phyloP scores from a whole-genome alignment of 176 grass and related monocot genomes.

The Triticum dicoccoides region DNA sequence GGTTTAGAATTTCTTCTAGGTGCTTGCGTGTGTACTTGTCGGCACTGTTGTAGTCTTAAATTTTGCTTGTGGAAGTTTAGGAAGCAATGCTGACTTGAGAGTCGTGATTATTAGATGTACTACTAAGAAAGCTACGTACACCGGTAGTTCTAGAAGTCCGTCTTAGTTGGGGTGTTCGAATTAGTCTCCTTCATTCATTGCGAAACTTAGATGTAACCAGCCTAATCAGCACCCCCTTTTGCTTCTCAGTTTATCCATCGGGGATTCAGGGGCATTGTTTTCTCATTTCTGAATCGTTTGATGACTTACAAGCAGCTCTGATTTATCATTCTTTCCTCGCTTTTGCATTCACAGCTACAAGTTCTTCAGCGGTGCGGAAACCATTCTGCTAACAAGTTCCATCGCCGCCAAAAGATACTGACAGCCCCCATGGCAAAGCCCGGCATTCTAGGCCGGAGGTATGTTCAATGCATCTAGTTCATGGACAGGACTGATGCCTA shows the following conservation, averaged over 20 bases:
- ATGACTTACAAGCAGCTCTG: not conserved
- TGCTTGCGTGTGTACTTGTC: not conserved
- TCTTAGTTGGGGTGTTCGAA: not conserved
- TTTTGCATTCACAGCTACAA: constrained; percentile 5
- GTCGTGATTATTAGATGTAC: not conserved
- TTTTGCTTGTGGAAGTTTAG: not conserved
- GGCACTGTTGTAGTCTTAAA: not conserved
- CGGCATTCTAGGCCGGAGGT: constrained; percentile 38
- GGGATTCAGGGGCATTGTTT: not conserved
- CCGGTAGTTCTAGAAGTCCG: not conserved
- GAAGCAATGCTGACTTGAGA: not conserved
- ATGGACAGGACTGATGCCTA: not conserved
- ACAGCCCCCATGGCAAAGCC: constrained; percentile 40
- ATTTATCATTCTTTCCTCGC: not conserved
- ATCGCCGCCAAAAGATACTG: not conserved
- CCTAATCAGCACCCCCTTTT: not conserved
- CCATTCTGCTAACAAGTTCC: not conserved
- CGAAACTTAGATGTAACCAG: too few relatives aligned
- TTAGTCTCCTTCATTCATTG: not conserved
- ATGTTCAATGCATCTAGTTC: not conserved
- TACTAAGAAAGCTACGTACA: not conserved
- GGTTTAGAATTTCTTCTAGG: not conserved
- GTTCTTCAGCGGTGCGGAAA: not conserved
- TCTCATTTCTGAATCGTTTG: not conserved
- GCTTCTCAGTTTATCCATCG: not conserved